Conservation (phyloP, 2,329 filamentous ascomycete species). For the Ambrosiella xylebori region DNA sequence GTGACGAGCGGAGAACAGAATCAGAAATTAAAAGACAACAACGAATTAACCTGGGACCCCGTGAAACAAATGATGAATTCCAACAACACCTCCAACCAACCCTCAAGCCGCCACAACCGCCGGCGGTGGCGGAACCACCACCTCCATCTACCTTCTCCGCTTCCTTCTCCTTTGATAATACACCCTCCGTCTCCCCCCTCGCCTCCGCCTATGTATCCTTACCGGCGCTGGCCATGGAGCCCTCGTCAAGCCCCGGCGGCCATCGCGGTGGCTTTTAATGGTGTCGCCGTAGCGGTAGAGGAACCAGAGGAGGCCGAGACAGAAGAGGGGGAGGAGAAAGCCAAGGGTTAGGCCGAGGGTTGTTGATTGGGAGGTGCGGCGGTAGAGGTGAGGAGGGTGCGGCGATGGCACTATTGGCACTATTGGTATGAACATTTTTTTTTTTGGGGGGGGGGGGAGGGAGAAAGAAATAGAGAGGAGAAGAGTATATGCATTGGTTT, state of each 20-base stretch:
- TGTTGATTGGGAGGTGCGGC: background rate
- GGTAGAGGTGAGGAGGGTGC: background rate
- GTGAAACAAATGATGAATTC: too few species aligned
- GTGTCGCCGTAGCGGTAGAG: background rate
- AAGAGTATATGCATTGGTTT: too few species aligned
- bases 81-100: too few species aligned
- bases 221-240: background rate
- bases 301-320: background rate
- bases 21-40: background rate
- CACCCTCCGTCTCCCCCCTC: background rate
- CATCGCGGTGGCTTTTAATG: background rate
- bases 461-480: background rate
- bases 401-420: background rate
- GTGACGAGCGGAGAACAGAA: background rate
- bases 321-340: background rate
- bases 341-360: background rate
- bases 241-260: background rate
- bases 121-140: background rate
- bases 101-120: too few species aligned
- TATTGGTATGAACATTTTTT: too few species aligned
- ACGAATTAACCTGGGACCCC: too few species aligned
- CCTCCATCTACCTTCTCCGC: background rate
- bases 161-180: background rate
- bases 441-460: background rate
- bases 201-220: background rate